phyloP scores from a whole-genome alignment of 78 protist genomes.

The Dictyostelium firmibasis region DNA sequence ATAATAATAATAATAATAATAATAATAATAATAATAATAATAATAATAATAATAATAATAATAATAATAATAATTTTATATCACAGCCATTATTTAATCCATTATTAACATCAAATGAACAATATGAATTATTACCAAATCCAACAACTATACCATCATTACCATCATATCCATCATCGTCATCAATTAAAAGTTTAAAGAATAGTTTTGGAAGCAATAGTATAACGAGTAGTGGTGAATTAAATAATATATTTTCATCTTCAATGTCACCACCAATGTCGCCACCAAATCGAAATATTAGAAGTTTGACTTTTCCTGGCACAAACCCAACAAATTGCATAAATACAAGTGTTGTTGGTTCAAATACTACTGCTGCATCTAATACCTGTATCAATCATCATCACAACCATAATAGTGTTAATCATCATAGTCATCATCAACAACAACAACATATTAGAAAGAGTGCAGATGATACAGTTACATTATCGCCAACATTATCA shows the following conservation, averaged over 20 bases:
- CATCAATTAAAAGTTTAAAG: not conserved
- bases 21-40: not conserved
- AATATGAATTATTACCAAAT: not conserved
- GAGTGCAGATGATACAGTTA: not conserved
- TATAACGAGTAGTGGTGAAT: not conserved
- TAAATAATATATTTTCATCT: not conserved
- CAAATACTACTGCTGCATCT: not conserved
- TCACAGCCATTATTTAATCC: slow-evolving; percentile 1
- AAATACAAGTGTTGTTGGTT: not conserved
- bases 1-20: not conserved
- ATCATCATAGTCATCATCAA: not conserved
- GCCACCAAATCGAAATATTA: not conserved
- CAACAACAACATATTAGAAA: not conserved
- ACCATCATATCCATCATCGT: not conserved
- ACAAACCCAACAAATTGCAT: not conserved
- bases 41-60: not conserved
- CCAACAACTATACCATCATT: not conserved
- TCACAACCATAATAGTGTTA: not conserved
- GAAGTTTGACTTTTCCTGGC: not conserved
- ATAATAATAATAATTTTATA: not conserved
- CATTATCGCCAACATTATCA: slow-evolving; percentile 8
- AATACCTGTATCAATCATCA: not conserved
- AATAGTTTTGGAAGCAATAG: not conserved
- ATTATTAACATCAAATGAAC: not conserved
- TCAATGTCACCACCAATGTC: slow-evolving; percentile 14